Base-by-base conservation (phyloP, 768 basidiomycete species). In the Neoboletus magnificus region DNA sequence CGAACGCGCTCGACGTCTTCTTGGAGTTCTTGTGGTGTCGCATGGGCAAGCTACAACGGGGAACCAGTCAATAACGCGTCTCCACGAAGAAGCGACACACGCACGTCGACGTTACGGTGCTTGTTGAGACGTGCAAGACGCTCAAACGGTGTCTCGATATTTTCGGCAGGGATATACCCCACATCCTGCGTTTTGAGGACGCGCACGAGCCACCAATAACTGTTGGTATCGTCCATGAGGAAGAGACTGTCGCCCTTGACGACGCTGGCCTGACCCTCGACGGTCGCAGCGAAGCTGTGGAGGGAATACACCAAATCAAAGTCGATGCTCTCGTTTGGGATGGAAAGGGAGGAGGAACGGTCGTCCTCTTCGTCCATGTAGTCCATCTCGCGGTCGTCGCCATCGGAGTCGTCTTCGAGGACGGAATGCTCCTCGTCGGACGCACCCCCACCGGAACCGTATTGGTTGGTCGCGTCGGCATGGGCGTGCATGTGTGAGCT, bases 131-230 rank as follows among this genome's bases (percentile, higher is more conserved):
- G 78, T 0, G 97, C 97, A 7, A 98, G 82, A 35, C 97, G 82
- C 69, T 99, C 97, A 64, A 93, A 97, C 0, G 97, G 97, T 0
- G 97, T 99, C 71, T 99, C 97, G 62, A 99, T 98, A 71, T 98
- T 98, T 75, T 99, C 97, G 0, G 97, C 97, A 18, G 97, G 97
- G 48, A 99, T 98, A 71, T 99, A 99, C 0, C 97, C 97, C 16
- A 99, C 93, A 66, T 97, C 94, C 72, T 98, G 94, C 9, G 96
- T 98, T 76, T 98, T 98, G 60, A 99, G 85, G 10, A 99, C 97
- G 45, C 94, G 85, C 9, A 99, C 96, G 48, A 98, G 89, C 97
- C 97, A 98, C 97, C 97, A 98, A 75, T 99, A 99, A 73, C 91
- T 93, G 73, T 99, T 98, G 54, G 88, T 93, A 71, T 99, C 97